phyloP scores from a whole-genome alignment of 2,329 filamentous ascomycete species.

The Rhinocladiella mackenziei region DNA sequence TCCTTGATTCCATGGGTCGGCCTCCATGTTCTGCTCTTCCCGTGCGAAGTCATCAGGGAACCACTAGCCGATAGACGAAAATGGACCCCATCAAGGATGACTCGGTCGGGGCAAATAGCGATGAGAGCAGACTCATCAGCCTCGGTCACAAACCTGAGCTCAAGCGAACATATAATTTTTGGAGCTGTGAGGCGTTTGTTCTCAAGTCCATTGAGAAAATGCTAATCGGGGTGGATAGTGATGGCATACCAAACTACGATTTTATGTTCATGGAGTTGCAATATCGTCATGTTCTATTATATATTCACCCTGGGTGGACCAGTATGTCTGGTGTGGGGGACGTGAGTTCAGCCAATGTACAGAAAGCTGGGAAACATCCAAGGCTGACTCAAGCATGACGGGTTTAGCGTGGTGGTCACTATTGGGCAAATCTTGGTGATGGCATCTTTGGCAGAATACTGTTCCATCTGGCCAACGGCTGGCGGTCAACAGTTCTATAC shows the following conservation, averaged over 20 bases:
- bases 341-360: constrained; percentile 14
- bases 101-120: constrained; percentile 10
- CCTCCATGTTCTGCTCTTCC: too few species aligned
- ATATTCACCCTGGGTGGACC: constrained; percentile 24
- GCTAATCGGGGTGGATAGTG: constrained; percentile 9
- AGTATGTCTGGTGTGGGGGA: constrained; percentile 25
- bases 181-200: constrained; percentile 20
- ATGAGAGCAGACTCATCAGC: constrained; percentile 21
- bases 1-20: too few species aligned
- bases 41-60: too few species aligned
- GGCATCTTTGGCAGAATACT: constrained; percentile 24
- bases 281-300: constrained; percentile 23
- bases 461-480: constrained; percentile 23
- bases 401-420: constrained; percentile 17
- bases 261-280: constrained; percentile 21
- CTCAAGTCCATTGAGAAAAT: background rate
- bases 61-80: too few species aligned
- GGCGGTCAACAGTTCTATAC: constrained; percentile 26
- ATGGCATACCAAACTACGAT: constrained; percentile 25
- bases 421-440: constrained; percentile 24
- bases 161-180: constrained; percentile 23
- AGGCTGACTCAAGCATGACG: background rate
- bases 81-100: constrained; percentile 21
- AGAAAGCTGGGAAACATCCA: background rate
- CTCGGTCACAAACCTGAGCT: constrained; percentile 25